A percentile compares a stretch with the other conserved stretches of the same genome.
phyloP scores from a whole-genome alignment of 75 land plant species.

The Pinus tabuliformis region DNA sequence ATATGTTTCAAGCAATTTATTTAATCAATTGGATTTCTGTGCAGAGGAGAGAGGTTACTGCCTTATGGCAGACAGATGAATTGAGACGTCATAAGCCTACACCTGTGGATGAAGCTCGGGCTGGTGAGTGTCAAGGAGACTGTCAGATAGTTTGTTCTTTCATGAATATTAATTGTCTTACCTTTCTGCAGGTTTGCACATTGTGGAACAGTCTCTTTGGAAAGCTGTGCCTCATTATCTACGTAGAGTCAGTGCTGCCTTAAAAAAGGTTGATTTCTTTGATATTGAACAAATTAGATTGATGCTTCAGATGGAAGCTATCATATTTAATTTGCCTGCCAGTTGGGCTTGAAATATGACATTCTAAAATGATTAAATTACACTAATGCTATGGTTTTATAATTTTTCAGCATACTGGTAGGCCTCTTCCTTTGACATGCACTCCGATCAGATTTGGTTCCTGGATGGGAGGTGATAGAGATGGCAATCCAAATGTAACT shows the following conservation, averaged over 20 bases:
- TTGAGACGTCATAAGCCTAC: conserved; percentile 90
- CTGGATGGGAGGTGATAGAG: conserved; percentile 99
- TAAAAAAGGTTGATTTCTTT: conserved; percentile 59
- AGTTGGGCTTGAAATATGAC: not conserved
- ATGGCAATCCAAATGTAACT: conserved; percentile 98
- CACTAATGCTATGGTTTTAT: conserved; percentile 4
- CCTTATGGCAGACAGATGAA: conserved; percentile 97
- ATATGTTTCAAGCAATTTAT: not conserved
- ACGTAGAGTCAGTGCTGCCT: conserved; percentile 88
- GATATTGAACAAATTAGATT: not conserved
- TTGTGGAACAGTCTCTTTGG: conserved; percentile 97
- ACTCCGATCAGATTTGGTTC: conserved; percentile 97
- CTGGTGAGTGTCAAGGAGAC: conserved; percentile 45
- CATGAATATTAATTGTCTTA: conserved; percentile 4
- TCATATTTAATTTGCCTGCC: no score
- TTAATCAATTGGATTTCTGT: conserved; percentile 1
- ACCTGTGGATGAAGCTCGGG: conserved; percentile 94
- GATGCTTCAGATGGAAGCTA: no score
- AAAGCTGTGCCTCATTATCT: conserved; percentile 91
- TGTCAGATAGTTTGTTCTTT: not conserved
- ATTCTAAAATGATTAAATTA: not conserved
- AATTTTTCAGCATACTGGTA: conserved; percentile 74
- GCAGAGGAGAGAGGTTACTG: conserved; percentile 84
- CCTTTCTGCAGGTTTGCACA: conserved; percentile 62
- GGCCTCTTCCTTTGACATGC: conserved; percentile 80